Conservation (phyloP, 805 yeast genomes). For the Ascoidea rubescens region DNA sequence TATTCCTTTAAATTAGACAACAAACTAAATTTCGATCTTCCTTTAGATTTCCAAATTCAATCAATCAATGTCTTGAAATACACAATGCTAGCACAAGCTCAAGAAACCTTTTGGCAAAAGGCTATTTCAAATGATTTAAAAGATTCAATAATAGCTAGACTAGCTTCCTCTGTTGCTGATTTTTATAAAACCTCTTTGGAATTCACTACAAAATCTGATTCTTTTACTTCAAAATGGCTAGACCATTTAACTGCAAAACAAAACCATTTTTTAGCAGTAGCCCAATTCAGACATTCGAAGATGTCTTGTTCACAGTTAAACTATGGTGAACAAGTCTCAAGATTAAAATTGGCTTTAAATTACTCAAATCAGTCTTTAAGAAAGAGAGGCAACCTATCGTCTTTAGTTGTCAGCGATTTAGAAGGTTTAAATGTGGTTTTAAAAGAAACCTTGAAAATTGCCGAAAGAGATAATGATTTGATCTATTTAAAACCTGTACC, state of each 20-base stretch:
- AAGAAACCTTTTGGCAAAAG: constrained; percentile 73
- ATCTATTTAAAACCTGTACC: constrained; percentile 64
- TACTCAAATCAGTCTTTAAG: constrained; percentile 23
- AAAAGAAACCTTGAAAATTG: constrained; percentile 28
- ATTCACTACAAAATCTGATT: constrained; percentile 39
- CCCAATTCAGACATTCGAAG: constrained; percentile 48
- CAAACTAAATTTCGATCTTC: constrained; percentile 13
- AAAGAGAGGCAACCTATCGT: constrained; percentile 26
- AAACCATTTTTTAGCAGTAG: constrained; percentile 57
- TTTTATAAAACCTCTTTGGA: constrained; percentile 35
- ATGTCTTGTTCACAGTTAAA: constrained; percentile 31
- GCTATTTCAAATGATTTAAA: constrained; percentile 38
- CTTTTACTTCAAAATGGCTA: constrained; percentile 32
- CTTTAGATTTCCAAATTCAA: constrained; percentile 33
- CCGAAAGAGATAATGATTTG: constrained; percentile 72
- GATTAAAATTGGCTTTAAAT: constrained; percentile 29
- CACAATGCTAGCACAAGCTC: constrained; percentile 72
- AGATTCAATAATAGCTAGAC: constrained; percentile 45
- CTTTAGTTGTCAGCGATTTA: constrained; percentile 35
- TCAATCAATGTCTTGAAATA: constrained; percentile 36
- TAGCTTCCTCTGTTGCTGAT: constrained; percentile 49
- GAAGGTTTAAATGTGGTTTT: constrained; percentile 33
- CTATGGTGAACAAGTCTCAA: constrained; percentile 62
- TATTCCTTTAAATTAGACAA: constrained; percentile 6
- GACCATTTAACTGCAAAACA: constrained; percentile 22